Evolutionary conservation across 1,284 basidiomycete species (phyloP), one percentile per base, ranked within the genome.

Genomic region (Cutaneotrichosporon curvatum): DNA sequence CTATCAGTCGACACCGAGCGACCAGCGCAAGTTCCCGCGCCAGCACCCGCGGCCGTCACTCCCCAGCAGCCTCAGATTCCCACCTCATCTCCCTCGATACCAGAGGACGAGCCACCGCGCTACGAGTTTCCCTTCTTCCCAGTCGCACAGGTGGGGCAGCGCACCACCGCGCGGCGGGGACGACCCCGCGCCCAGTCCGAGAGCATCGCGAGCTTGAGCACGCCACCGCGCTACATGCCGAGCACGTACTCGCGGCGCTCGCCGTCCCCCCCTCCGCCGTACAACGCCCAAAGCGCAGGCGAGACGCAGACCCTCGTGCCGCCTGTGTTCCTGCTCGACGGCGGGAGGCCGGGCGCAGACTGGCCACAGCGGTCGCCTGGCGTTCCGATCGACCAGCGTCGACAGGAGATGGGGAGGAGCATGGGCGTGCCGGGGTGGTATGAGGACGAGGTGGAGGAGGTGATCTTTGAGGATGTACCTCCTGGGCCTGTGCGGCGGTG

Each of bases 251-350:
- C 48, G 2, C 46, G 48, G n/a, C 40, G 51, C 35, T 54, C 55
- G 8, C 62, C 63, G 5, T 51, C 59, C 4, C 63, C 63, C 8
- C 63, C 63, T 4, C 63, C 63, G n/a, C 63, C 63, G n/a, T 66
- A 62, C 49, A 66, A 66, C 25, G 63, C 63, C n/a, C 43, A 47
- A 19, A 60, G 58, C 8, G 25, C 12, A 28, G 25, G 8, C 7
- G 63, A 66, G 45, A 37, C 59, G 21, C 47, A 55, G 37, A 55
- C 50, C 18, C 22, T 66, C 10, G 48, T 66, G 16, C 47, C 55
- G 1, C 51, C 62, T 1, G 42, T 58, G n/a, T 60, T 62, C 44
- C 39, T 19, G 10, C 40, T 37, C 33, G 49, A 47, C 19, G 21
- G 19, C 32, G 16, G 4, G 20, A 33, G 20, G 4, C 14, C 4